Percentiles rank a stretch among this genome's conserved stretches.
Evolutionary conservation across 2,329 filamentous ascomycete species (phyloP).

Genomic region (Cladosporium oxysporum): DNA sequence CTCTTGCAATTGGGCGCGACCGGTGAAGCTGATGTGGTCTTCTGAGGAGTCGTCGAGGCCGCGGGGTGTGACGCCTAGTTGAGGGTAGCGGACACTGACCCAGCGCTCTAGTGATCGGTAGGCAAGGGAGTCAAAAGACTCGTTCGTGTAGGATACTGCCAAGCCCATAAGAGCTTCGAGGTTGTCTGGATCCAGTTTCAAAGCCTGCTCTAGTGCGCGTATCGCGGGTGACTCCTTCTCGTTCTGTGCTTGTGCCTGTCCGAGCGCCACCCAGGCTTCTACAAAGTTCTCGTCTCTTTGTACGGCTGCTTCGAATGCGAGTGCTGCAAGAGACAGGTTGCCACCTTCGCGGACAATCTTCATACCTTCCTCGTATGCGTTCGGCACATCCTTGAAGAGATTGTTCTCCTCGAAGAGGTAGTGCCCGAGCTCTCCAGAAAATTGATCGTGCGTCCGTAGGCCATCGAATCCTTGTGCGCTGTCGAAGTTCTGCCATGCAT

Average conservation of each 20-base stretch:
- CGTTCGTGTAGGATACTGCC: constrained; percentile 96
- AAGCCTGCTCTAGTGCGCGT: constrained; percentile 84
- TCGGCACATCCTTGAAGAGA: constrained; percentile 74
- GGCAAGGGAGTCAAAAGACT: constrained; percentile 95
- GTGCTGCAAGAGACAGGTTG: constrained; percentile 86
- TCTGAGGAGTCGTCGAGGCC: constrained; percentile 60
- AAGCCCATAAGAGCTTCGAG: constrained; percentile 90
- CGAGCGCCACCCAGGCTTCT: constrained; percentile 91
- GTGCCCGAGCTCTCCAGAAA: constrained; percentile 68
- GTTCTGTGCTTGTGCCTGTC: constrained; percentile 92
- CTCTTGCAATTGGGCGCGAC: constrained; percentile 84
- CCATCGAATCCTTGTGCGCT: constrained; percentile 64
- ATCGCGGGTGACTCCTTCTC: constrained; percentile 98
- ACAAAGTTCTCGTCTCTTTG: constrained; percentile 86
- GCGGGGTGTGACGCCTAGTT: constrained; percentile 71
- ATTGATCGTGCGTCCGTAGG: constrained; percentile 60
- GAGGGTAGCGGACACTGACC: constrained; percentile 92
- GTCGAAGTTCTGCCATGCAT: constrained; percentile 79
- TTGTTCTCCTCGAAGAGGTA: constrained; percentile 97
- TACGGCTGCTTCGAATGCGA: constrained; percentile 94
- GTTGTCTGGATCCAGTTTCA: constrained; percentile 85
- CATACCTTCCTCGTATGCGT: constrained; percentile 90
- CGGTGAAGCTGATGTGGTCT: constrained; percentile 84
- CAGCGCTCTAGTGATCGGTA: constrained; percentile 96
- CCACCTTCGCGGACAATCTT: constrained; percentile 92